These are phyloP conservation scores for Vigna mungo DNA, from an alignment of 306 rosid species.

Conservation along the genomic window DNA sequence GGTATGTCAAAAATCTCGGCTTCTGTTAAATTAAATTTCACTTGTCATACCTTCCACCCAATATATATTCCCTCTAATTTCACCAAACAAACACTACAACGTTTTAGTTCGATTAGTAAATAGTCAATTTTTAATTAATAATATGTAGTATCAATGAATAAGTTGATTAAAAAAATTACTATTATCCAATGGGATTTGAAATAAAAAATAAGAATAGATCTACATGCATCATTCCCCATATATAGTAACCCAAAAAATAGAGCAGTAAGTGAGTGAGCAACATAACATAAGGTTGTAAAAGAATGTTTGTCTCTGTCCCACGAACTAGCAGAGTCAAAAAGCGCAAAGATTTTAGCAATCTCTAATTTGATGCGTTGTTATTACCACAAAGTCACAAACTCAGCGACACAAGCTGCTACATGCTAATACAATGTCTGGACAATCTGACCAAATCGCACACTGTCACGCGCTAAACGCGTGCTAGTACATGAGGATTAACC, in stretches of 20 bases:
- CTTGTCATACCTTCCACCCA: background rate
- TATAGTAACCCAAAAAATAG: background rate
- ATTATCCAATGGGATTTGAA: background rate
- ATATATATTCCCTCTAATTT: conserved; percentile 13
- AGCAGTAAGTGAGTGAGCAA: background rate
- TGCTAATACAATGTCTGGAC: conserved; percentile 37
- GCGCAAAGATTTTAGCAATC: conserved; percentile 42
- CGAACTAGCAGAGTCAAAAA: conserved; percentile 40
- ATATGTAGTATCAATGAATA: too few species aligned
- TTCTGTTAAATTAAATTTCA: background rate
- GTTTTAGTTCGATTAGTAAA: too few species aligned
- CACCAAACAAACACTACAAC: background rate
- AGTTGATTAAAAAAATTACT: background rate
- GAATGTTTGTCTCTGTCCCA: conserved; percentile 39
- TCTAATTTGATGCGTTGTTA: conserved; percentile 20
- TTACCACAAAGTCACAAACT: conserved; percentile 34
- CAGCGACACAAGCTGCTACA: conserved; percentile 41
- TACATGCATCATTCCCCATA: conserved; percentile 9
- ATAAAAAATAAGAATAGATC: background rate
- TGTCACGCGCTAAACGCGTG: conserved; percentile 49
- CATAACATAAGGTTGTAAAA: conserved; percentile 37
- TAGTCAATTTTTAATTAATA: too few species aligned
- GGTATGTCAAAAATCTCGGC: background rate
- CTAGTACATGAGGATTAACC: background rate
- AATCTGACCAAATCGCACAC: conserved; percentile 48